Evolutionary conservation across 495 filamentous ascomycete species (phyloP).

Genomic region (Tuber brumale): DNA sequence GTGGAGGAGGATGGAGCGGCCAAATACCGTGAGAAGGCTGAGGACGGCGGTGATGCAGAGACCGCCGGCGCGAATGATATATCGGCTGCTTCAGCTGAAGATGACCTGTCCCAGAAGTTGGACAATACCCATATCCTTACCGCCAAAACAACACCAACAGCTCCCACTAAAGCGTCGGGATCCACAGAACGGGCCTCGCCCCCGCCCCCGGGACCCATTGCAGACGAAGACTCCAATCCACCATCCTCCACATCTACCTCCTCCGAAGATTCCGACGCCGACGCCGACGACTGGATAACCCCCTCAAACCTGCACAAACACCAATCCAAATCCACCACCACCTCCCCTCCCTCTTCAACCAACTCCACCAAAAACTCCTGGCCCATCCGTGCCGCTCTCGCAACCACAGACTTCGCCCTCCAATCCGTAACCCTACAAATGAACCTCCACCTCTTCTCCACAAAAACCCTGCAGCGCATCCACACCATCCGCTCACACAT

Average conservation of each 20-base stretch:
- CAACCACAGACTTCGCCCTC: conserved; percentile 94
- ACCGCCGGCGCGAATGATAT: conserved; percentile 42
- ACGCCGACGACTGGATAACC: conserved; percentile 88
- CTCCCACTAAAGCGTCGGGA: neutral
- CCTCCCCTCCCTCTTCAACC: conserved; percentile 59
- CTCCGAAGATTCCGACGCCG: conserved; percentile 49
- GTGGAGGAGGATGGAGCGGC: conserved; percentile 34
- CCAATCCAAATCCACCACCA: conserved; percentile 55
- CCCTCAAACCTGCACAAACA: conserved; percentile 83
- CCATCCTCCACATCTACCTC: neutral
- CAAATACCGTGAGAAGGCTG: conserved; percentile 8
- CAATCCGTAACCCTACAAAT: conserved; percentile 92
- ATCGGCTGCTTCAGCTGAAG: conserved; percentile 25
- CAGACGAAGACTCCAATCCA: neutral
- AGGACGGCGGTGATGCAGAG: conserved; percentile 21
- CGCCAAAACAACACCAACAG: conserved; percentile 21
- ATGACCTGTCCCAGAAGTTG: neutral
- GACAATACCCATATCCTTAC: conserved; percentile 20
- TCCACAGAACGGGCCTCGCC: neutral
- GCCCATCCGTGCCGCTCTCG: conserved; percentile 71
- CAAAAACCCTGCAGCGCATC: conserved; percentile 63
- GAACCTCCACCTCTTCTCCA: conserved; percentile 84
- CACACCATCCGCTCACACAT: conserved; percentile 76
- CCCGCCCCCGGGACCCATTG: neutral
- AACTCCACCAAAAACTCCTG: conserved; percentile 48